Conservation (phyloP, 345 rosid species). For the Corchorus olitorius region DNA sequence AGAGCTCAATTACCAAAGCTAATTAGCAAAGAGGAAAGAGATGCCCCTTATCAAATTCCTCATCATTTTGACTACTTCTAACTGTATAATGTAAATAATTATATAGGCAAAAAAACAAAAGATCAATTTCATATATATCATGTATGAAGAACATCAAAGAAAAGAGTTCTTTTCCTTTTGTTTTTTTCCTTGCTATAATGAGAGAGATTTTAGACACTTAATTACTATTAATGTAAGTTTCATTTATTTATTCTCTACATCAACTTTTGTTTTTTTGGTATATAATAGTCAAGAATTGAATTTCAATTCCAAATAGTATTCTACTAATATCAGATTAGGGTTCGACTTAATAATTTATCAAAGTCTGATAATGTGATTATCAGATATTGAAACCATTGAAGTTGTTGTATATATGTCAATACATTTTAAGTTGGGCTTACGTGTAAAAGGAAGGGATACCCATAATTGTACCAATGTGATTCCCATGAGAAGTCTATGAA, state of each 20-base stretch:
- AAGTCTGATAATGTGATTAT: too few species aligned
- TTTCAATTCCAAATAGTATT: too few species aligned
- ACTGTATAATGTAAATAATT: conserved; percentile 29
- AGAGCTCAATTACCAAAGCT: conserved; percentile 55
- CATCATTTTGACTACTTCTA: conserved; percentile 85
- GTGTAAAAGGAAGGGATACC: conserved; percentile 33
- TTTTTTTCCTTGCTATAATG: conserved; percentile 17
- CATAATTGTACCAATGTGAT: conserved; percentile 51
- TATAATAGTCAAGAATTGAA: too few species aligned
- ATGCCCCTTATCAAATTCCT: conserved; percentile 76
- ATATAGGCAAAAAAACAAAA: conserved; percentile 26
- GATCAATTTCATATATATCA: background rate
- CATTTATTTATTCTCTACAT: too few species aligned
- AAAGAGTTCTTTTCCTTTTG: conserved; percentile 24
- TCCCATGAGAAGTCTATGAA: conserved; percentile 50
- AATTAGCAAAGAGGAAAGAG: conserved; percentile 62
- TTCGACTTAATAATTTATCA: too few species aligned
- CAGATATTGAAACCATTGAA: too few species aligned
- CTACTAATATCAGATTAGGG: too few species aligned
- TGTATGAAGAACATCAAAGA: conserved; percentile 19
- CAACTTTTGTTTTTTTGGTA: too few species aligned
- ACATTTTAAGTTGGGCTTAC: conserved; percentile 17
- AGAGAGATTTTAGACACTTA: conserved; percentile 4
- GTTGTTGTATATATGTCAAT: background rate
- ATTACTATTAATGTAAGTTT: background rate